Evolutionary conservation across 192 early-diverging fungal genomes (phyloP), one percentile per base, ranked within the genome.

Genomic region (Podila epicladia): DNA sequence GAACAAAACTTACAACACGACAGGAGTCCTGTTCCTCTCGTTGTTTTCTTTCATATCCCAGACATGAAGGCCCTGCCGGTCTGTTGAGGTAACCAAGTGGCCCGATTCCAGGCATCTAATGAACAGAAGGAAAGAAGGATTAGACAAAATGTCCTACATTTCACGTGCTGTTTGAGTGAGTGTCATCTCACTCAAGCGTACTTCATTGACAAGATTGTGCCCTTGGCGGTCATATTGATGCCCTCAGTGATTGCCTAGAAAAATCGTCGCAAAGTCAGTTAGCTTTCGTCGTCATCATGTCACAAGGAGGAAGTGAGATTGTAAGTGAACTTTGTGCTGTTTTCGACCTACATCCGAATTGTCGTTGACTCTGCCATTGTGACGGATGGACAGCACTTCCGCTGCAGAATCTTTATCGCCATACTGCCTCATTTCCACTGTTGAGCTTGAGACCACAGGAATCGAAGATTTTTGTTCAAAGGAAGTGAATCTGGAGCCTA

Each of bases 351-450:
- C 68, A 4, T 64, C 61, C 11, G 48, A 45, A 15, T 60, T 49
- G 11, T 63, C 70, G 22, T 33, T 15, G 28, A 79, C 24, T 15
- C 37, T 33, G 17, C 69, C 64, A 9, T 63, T 63, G 37, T 68
- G 55, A 4, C 70, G 70, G 31, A 72, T 71, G 17, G 33, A 29
- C 9, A 79, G 55, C 8, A 79, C 49, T 48, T 67, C 67, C 11
- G 64, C 59, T 4, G 75, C 75, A 20, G 75, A 72, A 4, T 71
- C 75, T 12, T 71, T 79, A 26, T 79, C 75, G 45, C 75, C 75
- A 50, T 79, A 79, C 28, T 72, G 53, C 12, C 75, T 65, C 69
- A 79, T 79, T 32, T 79, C 60, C 2, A 72, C 75, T 37, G 70
- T 79, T 29, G 71, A 37, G 29, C 75, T 62, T 8, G 75, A 79